A percentile compares a stretch with the other conserved stretches of the same genome.
phyloP scores from a whole-genome alignment of 148 eudicot genomes.

The Persicaria tinctoria region DNA sequence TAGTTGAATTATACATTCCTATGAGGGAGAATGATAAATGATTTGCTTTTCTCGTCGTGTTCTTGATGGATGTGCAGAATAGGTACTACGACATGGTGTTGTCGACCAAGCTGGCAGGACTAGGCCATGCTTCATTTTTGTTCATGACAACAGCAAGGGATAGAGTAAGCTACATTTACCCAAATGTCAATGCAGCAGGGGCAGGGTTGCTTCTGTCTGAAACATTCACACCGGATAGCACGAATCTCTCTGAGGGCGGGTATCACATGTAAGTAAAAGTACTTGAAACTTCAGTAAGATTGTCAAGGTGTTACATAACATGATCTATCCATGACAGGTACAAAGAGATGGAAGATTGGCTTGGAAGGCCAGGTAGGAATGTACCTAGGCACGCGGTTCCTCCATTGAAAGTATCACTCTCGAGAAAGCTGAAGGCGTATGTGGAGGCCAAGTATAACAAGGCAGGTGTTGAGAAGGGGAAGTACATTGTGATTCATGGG shows the following conservation, averaged over 20 bases:
- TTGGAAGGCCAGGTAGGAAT: conserved; percentile 54
- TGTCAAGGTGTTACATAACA: not conserved
- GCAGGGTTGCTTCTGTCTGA: conserved; percentile 78
- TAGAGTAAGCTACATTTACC: conserved; percentile 83
- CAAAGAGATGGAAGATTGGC: conserved; percentile 76
- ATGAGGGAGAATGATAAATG: conserved; percentile 2
- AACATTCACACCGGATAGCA: conserved; percentile 48
- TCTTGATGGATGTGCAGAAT: conserved; percentile 32
- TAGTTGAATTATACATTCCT: not conserved
- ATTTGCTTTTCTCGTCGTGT: not conserved
- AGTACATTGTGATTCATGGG: conserved; percentile 85
- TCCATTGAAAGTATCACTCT: conserved; percentile 67
- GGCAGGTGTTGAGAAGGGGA: conserved; percentile 73
- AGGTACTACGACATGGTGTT: conserved; percentile 85
- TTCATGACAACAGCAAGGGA: conserved; percentile 83
- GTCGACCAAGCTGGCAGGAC: conserved; percentile 86
- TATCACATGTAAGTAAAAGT: conserved; percentile 51
- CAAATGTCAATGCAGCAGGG: conserved; percentile 84
- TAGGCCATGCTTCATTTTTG: conserved; percentile 85
- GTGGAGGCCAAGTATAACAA: conserved; percentile 64
- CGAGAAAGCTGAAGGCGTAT: conserved; percentile 64
- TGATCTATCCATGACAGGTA: conserved; percentile 36
- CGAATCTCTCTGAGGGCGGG: conserved; percentile 83
- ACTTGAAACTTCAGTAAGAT: not conserved
- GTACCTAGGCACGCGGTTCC: conserved; percentile 54